These are phyloP conservation scores for Paraurostyla sp. DNA, from an alignment of 73 alveolate genomes.

Conservation along the genomic window DNA sequence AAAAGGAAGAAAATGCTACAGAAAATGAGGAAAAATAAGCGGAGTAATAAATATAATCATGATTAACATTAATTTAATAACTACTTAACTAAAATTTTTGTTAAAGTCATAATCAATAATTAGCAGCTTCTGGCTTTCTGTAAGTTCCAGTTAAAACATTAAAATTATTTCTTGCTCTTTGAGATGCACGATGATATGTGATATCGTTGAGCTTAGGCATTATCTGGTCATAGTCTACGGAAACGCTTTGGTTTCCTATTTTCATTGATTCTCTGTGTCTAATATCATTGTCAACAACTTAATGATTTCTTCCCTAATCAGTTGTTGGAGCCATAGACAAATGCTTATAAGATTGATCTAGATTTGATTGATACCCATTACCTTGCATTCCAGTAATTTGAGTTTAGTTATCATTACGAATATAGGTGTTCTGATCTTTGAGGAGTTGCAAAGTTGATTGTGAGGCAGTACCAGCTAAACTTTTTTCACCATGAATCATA, in stretches of 20 bases:
- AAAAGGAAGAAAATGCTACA: neutral
- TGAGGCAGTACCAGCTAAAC: neutral
- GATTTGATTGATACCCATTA: neutral
- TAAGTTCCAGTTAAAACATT: slow-evolving; percentile 45
- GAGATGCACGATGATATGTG: slow-evolving; percentile 2
- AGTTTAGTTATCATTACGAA: neutral
- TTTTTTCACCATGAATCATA: slow-evolving; percentile 35
- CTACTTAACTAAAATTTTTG: neutral
- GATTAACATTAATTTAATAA: neutral
- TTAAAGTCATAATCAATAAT: too few relatives aligned
- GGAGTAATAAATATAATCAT: neutral
- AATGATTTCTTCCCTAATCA: slow-evolving; percentile 33
- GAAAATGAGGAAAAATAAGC: neutral
- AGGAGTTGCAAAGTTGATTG: neutral
- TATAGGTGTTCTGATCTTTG: slow-evolving; percentile 3
- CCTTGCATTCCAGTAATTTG: neutral
- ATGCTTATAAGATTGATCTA: slow-evolving; percentile 24
- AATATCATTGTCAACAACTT: neutral
- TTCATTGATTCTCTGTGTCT: neutral
- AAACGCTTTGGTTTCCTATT: neutral
- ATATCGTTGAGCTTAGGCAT: slow-evolving; percentile 30
- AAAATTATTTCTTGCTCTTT: slow-evolving; percentile 26
- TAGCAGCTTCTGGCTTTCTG: neutral
- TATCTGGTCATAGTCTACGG: neutral
- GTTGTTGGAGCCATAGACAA: slow-evolving; percentile 46